Evolutionary conservation across 768 basidiomycete genomes (phyloP).

Genomic region (Tricholoma terreum): DNA sequence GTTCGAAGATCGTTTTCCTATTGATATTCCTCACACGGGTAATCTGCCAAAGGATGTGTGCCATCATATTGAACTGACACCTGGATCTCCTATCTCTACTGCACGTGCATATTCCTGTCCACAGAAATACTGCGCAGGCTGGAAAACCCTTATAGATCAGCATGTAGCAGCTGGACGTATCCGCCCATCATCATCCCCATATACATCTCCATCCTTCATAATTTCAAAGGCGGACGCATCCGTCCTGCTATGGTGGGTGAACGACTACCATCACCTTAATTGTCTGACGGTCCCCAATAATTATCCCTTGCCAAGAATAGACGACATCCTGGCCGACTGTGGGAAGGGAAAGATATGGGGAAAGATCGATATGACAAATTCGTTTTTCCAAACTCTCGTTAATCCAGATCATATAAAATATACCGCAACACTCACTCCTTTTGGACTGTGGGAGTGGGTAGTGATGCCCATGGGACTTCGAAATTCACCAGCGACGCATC

Average conservation of each 20-base stretch:
- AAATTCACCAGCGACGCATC: conserved; percentile 33
- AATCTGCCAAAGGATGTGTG: not conserved
- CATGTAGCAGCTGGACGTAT: conserved; percentile 30
- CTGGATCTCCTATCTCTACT: not conserved
- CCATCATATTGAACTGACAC: not conserved
- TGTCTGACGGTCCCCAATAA: conserved; percentile 20
- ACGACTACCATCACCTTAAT: conserved; percentile 30
- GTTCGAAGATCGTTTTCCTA: not conserved
- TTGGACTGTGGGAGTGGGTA: conserved; percentile 36
- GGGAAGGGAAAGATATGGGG: no score
- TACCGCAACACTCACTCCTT: conserved; percentile 34
- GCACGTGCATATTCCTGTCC: no score
- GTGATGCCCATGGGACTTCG: conserved; percentile 38
- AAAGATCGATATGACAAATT: no score
- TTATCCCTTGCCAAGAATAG: conserved; percentile 18
- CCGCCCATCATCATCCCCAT: conserved; percentile 21
- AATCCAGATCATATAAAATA: conserved; percentile 26
- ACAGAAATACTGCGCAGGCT: no score
- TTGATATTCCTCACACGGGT: not conserved
- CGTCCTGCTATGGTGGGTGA: conserved; percentile 29
- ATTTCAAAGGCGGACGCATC: conserved; percentile 30
- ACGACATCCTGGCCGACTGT: conserved; percentile 10
- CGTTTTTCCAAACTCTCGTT: conserved; percentile 30
- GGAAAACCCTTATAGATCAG: no score
- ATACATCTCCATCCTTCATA: conserved; percentile 35